Percentiles rank a stretch among this genome's conserved stretches.
Evolutionary conservation across 371 early-diverging fungal species (phyloP).

Genomic region (Apophysomyces sp.): DNA sequence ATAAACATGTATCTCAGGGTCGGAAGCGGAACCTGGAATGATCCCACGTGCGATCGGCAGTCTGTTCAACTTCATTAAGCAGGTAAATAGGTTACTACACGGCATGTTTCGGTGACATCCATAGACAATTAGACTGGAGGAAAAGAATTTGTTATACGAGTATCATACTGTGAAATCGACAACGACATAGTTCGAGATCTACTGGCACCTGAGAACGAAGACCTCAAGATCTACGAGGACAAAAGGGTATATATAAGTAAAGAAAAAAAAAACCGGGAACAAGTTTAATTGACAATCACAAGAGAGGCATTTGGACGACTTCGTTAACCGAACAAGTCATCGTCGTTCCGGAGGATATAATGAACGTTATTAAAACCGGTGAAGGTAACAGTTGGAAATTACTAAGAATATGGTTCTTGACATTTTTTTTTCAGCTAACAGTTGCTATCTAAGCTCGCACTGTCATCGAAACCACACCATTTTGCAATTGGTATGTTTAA

Average conservation of each 20-base stretch:
- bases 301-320: slow-evolving; percentile 86
- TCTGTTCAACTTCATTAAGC: slow-evolving; percentile 51
- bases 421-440: slow-evolving; percentile 46
- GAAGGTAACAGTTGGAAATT: slow-evolving; percentile 58
- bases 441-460: slow-evolving; percentile 87
- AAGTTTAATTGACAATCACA: slow-evolving; percentile 1
- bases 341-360: slow-evolving; percentile 77
- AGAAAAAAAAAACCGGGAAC: no score
- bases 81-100: slow-evolving; percentile 20
- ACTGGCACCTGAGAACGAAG: slow-evolving; percentile 72
- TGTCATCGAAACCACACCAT: slow-evolving; percentile 92
- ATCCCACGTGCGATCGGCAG: slow-evolving; percentile 53
- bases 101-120: not conserved
- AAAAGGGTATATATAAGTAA: slow-evolving; percentile 38
- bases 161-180: slow-evolving; percentile 97
- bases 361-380: slow-evolving; percentile 75
- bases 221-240: slow-evolving; percentile 83
- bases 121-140: slow-evolving; percentile 30
- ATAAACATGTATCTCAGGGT: slow-evolving; percentile 27
- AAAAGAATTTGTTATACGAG: slow-evolving; percentile 84
- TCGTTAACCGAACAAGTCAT: slow-evolving; percentile 90
- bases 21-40: slow-evolving; percentile 52
- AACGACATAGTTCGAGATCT: slow-evolving; percentile 95
- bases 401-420: not conserved
- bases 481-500: slow-evolving; percentile 70